Percentiles rank a stretch among this genome's conserved stretches.
These are phyloP conservation scores for Microbotryum silenes-acaulis DNA, from an alignment of 1,284 basidiomycete species.

Conservation along the genomic window DNA sequence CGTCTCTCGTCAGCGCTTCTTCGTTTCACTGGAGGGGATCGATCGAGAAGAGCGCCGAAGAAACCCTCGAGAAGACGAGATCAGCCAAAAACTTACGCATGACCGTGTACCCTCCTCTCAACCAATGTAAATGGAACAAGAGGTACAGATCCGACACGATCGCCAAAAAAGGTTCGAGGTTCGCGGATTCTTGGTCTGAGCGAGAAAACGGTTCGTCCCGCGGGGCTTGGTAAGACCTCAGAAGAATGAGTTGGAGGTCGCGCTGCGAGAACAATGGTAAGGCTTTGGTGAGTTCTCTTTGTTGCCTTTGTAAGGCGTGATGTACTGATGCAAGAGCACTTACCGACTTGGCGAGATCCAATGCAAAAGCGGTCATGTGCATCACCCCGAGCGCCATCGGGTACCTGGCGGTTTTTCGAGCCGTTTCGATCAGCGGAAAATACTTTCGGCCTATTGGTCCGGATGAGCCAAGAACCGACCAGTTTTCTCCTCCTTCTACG, in stretches of 20 bases:
- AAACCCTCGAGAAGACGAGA: neutral
- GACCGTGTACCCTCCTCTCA: constrained; percentile 10
- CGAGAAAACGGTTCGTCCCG: neutral
- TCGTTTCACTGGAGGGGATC: no score
- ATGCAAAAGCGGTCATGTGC: constrained; percentile 26
- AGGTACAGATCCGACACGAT: constrained; percentile 17
- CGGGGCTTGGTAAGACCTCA: constrained; percentile 10
- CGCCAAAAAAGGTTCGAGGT: constrained; percentile 5
- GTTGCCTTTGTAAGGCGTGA: no score
- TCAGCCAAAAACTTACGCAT: constrained; percentile 18
- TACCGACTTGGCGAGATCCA: constrained; percentile 15
- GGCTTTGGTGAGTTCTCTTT: no score
- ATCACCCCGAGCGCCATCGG: constrained; percentile 27
- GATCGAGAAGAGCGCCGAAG: no score
- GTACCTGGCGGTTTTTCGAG: constrained; percentile 15
- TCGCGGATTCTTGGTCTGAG: neutral
- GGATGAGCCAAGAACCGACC: constrained; percentile 2
- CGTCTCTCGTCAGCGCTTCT: neutral
- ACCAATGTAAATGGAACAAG: constrained; percentile 29
- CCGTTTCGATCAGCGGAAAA: no score
- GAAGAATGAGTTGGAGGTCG: constrained; percentile 29
- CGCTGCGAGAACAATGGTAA: constrained; percentile 4
- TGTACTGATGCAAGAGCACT: neutral
- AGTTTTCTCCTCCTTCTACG: constrained; percentile 17
- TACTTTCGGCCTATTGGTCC: neutral